Evolutionary conservation across 2,329 filamentous ascomycete genomes (phyloP).

Genomic region (Lachnellula suecica): DNA sequence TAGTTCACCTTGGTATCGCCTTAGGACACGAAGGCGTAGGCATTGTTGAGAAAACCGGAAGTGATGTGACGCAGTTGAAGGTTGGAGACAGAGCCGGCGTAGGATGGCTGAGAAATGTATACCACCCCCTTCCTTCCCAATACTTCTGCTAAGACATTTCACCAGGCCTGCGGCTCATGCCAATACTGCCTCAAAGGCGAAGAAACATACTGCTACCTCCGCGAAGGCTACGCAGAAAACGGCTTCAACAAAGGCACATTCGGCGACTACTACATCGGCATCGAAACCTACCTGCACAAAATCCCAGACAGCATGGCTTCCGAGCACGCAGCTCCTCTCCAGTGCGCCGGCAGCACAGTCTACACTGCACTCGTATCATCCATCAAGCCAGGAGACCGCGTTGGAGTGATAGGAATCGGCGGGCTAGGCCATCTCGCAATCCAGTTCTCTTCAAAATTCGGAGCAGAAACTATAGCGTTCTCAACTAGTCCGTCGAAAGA

Average conservation of each 20-base stretch:
- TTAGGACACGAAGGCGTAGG: slow-evolving; percentile 50
- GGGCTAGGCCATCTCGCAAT: slow-evolving; percentile 72
- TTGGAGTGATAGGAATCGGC: slow-evolving; percentile 70
- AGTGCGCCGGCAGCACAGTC: slow-evolving; percentile 74
- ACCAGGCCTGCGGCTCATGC: slow-evolving; percentile 42
- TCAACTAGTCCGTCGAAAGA: slow-evolving; percentile 57
- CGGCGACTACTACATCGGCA: too few relatives aligned
- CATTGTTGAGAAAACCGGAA: slow-evolving; percentile 38
- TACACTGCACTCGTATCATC: slow-evolving; percentile 12
- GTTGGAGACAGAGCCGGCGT: slow-evolving; percentile 46
- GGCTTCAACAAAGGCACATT: slow-evolving; percentile 36
- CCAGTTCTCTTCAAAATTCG: slow-evolving; percentile 66
- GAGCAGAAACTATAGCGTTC: slow-evolving; percentile 60
- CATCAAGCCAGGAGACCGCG: slow-evolving; percentile 61
- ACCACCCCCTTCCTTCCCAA: too few relatives aligned
- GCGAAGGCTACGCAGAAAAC: slow-evolving; percentile 38
- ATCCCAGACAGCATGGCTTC: slow-evolving; percentile 49
- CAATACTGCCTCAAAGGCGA: slow-evolving; percentile 35
- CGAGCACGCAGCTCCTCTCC: slow-evolving; percentile 59
- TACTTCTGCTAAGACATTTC: too few relatives aligned
- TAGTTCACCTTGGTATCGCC: slow-evolving; percentile 30
- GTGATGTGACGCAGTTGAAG: slow-evolving; percentile 25
- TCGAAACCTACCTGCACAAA: too few relatives aligned
- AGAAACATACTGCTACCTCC: slow-evolving; percentile 41
- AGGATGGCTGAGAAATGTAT: too few relatives aligned